These are phyloP conservation scores for Phytophthora pistaciae DNA, from an alignment of 352 stramenopile species.

Conservation along the genomic window DNA sequence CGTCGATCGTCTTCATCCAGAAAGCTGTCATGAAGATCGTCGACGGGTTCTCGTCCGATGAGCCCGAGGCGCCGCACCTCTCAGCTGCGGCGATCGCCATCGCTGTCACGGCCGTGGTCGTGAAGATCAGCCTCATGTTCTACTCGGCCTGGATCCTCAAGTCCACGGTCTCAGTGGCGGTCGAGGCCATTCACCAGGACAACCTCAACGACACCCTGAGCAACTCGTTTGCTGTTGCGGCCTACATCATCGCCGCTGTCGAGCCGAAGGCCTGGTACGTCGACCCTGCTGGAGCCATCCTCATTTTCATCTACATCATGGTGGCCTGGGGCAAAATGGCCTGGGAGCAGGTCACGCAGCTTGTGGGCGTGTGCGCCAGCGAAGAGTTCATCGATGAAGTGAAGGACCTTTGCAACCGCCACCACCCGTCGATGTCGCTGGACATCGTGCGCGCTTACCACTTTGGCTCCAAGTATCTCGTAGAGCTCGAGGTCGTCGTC, in stretches of 20 bases:
- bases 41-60: constrained; percentile 50
- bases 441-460: constrained; percentile 94
- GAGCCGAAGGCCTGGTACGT: constrained; percentile 85
- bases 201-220: constrained; percentile 95
- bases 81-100: constrained; percentile 90
- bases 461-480: constrained; percentile 95
- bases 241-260: constrained; percentile 61
- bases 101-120: constrained; percentile 58
- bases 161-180: constrained; percentile 54
- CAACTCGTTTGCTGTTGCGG: constrained; percentile 91
- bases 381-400: constrained; percentile 93
- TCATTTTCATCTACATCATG: constrained; percentile 96
- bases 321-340: constrained; percentile 91
- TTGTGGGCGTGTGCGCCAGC: constrained; percentile 73
- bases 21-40: constrained; percentile 61
- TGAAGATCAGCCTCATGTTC: constrained; percentile 77
- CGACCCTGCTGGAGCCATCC: constrained; percentile 92
- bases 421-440: constrained; percentile 79
- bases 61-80: constrained; percentile 87
- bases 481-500: constrained; percentile 95
- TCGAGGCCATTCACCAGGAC: constrained; percentile 87
- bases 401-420: constrained; percentile 77
- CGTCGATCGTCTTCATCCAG: constrained; percentile 86
- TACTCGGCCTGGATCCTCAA: constrained; percentile 74
- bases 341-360: constrained; percentile 92